A percentile compares a stretch with the other conserved stretches of the same genome.
These are phyloP conservation scores for Nannizziopsis arthrosporioides DNA, from an alignment of 2,329 filamentous ascomycete genomes.

Conservation along the genomic window DNA sequence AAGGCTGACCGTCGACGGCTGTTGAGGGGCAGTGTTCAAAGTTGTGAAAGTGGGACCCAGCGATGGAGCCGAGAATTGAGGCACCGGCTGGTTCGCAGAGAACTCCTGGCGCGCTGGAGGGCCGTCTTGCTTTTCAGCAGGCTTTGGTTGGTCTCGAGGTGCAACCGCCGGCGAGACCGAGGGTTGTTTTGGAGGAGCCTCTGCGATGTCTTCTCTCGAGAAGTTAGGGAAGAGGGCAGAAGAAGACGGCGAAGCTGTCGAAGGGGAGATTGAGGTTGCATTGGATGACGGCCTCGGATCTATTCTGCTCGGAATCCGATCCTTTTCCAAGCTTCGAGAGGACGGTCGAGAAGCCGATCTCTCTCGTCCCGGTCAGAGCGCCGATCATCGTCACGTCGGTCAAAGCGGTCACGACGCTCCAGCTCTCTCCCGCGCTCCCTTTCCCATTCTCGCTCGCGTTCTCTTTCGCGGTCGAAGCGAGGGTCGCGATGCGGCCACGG, in stretches of 20 bases:
- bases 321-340: slow-evolving; percentile 29
- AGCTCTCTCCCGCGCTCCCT: slow-evolving; percentile 19
- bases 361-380: slow-evolving; percentile 19
- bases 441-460: slow-evolving; percentile 22
- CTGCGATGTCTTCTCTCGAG: background rate
- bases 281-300: slow-evolving; percentile 20
- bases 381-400: slow-evolving; percentile 23
- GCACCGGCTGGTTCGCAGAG: slow-evolving; percentile 21
- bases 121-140: slow-evolving; percentile 2
- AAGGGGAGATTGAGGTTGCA: slow-evolving; percentile 13
- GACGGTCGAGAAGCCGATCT: slow-evolving; percentile 22
- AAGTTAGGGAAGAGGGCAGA: background rate
- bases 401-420: slow-evolving; percentile 13
- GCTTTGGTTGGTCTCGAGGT: slow-evolving; percentile 5
- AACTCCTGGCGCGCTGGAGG: slow-evolving; percentile 16
- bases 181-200: slow-evolving; percentile 10
- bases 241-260: slow-evolving; percentile 11
- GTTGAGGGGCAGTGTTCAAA: slow-evolving; percentile 6
- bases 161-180: background rate
- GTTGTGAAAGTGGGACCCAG: slow-evolving; percentile 22
- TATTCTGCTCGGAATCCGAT: slow-evolving; percentile 23
- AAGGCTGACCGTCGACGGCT: background rate
- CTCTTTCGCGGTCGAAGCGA: slow-evolving; percentile 18
- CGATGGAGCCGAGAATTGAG: slow-evolving; percentile 29
- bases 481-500: slow-evolving; percentile 32